These are phyloP conservation scores for Citrus sp. DNA, from an alignment of 345 rosid species.

Conservation along the genomic window DNA sequence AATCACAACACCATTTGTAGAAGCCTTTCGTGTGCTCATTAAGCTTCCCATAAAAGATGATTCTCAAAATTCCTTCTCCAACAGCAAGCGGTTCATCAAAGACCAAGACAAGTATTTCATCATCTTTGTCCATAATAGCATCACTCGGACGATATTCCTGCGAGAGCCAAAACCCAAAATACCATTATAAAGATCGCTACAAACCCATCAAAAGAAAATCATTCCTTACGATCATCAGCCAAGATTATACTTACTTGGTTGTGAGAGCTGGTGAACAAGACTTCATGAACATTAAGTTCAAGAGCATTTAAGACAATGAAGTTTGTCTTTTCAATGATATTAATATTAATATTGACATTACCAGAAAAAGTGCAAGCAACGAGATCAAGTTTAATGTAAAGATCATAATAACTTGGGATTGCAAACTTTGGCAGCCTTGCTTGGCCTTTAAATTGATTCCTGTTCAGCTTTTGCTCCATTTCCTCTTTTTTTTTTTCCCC, in stretches of 20 bases:
- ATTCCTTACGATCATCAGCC: not conserved
- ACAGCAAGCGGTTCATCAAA: conserved; percentile 28
- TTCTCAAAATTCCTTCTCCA: conserved; percentile 31
- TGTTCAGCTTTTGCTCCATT: conserved; percentile 13
- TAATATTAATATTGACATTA: conserved; percentile 14
- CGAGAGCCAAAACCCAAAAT: not conserved
- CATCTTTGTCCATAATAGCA: conserved; percentile 31
- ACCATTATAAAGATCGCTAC: not conserved
- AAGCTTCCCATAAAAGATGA: conserved; percentile 33
- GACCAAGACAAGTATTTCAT: conserved; percentile 37
- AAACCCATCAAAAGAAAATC: not conserved
- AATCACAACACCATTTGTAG: conserved; percentile 34
- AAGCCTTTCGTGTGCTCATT: conserved; percentile 41
- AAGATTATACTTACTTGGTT: conserved; percentile 19
- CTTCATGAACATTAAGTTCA: conserved; percentile 29
- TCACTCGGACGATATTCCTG: conserved; percentile 22
- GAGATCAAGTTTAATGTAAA: conserved; percentile 8
- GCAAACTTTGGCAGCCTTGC: conserved; percentile 19
- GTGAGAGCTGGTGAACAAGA: conserved; percentile 27
- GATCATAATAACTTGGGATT: conserved; percentile 13
- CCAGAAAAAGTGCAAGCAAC: conserved; percentile 35
- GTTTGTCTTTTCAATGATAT: conserved; percentile 26
- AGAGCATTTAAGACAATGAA: conserved; percentile 39
- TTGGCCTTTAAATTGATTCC: conserved; percentile 21
- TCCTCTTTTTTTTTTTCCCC: not conserved